Conservation (phyloP, 352 stramenopile genomes). For the Pythium phragmiticola region DNA sequence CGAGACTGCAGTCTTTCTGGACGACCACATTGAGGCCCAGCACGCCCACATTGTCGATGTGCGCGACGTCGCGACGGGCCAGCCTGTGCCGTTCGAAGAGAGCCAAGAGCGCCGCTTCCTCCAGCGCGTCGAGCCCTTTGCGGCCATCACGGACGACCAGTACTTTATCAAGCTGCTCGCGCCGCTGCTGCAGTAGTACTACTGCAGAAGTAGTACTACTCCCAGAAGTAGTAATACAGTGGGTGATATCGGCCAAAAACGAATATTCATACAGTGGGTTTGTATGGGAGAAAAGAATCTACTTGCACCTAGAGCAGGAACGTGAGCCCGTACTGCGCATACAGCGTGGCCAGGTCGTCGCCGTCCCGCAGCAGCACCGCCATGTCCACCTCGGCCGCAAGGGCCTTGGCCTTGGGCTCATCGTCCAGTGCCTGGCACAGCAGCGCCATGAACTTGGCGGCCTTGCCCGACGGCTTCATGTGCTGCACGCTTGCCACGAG, state of each 20-base stretch:
- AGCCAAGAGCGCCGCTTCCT: conserved; percentile 51
- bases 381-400: conserved; percentile 41
- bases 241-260: background rate
- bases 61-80: conserved; percentile 48
- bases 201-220: background rate
- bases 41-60: conserved; percentile 82
- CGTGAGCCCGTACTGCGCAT: conserved; percentile 41
- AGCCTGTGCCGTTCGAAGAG: conserved; percentile 52
- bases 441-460: conserved; percentile 53
- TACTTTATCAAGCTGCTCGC: conserved; percentile 74
- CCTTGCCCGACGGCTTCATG: conserved; percentile 59
- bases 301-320: conserved; percentile 27
- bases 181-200: conserved; percentile 25
- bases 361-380: conserved; percentile 41
- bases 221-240: background rate
- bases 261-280: conserved; percentile 24
- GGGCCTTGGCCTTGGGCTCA: conserved; percentile 39
- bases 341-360: conserved; percentile 39
- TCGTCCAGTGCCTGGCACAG: conserved; percentile 46
- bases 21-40: conserved; percentile 78
- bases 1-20: conserved; percentile 55
- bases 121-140: conserved; percentile 77
- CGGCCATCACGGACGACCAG: conserved; percentile 66
- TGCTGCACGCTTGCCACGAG: conserved; percentile 48
- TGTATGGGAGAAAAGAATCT: background rate